These are phyloP conservation scores for Suillus hirtellus DNA, from an alignment of 768 basidiomycete species.

Conservation along the genomic window DNA sequence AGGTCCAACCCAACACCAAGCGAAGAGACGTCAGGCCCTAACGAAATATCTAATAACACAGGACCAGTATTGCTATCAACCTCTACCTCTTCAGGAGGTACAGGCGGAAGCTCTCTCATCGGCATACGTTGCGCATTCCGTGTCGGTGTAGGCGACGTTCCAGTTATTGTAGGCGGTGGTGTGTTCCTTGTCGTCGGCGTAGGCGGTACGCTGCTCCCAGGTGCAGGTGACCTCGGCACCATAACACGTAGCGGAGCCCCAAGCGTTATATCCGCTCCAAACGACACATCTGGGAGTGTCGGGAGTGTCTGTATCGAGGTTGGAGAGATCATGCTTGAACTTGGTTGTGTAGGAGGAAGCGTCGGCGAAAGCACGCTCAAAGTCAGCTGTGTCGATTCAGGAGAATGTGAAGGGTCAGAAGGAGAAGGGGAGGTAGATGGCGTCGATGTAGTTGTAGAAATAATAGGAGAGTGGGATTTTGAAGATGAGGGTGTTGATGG, in stretches of 20 bases:
- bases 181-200: background rate
- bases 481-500: slow-evolving; percentile 20
- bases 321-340: background rate
- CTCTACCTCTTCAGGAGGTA: background rate
- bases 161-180: background rate
- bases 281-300: slow-evolving; percentile 19
- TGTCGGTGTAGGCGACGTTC: background rate
- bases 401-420: slow-evolving; percentile 11
- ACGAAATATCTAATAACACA: slow-evolving; percentile 18
- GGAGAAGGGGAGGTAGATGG: slow-evolving; percentile 11
- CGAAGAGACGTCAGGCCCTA: slow-evolving; percentile 14
- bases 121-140: background rate
- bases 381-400: background rate
- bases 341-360: background rate
- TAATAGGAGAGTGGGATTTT: background rate
- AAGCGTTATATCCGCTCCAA: slow-evolving; percentile 23
- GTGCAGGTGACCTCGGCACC: background rate
- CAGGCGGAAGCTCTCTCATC: background rate
- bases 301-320: slow-evolving; percentile 2
- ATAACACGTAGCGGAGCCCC: slow-evolving; percentile 12
- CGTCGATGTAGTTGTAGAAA: slow-evolving; percentile 2
- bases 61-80: background rate
- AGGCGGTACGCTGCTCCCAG: background rate
- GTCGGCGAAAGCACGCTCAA: background rate
- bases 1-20: slow-evolving; percentile 12